Evolutionary conservation across 75 land plant species (phyloP), one percentile per base, ranked within the genome.

Genomic region (Selaginella tamariscina): DNA sequence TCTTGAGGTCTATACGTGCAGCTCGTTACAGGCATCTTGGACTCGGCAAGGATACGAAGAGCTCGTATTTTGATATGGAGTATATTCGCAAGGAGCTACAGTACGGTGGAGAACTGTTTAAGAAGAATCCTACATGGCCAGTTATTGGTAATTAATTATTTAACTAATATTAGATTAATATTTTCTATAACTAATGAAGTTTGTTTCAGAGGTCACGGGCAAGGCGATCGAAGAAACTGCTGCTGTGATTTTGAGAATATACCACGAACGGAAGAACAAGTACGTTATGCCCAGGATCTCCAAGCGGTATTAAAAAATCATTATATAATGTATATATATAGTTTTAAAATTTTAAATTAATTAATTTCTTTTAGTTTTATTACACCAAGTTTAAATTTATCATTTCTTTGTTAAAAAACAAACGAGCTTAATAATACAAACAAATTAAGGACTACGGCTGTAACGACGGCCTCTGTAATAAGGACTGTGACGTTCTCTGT

Each of bases 211-310:
- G 68, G 95, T 93, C 28, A 89, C 98, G 2, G 90, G 91, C 21
- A 93, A 89, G 68, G 98, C 95, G 24, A 86, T 93, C 30, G 98
- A 93, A 77, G 98, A 93, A 77, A 93, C 98, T 21, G 90, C 98
- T 21, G 95, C 98, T 13, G 80, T 93, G n/a, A 75, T 93, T 29
- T 72, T 93, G 66, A 85, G 88, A 56, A 81, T 86, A 26, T 86
- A 78, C 70, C 86, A 89, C 68, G 98, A 93, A 44, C 79, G 86
- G 56, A 82, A 76, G 65, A 68, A 83, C 32, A 89, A 74, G 69
- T 79, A 86, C 68, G 82, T 75, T 18, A 83, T 93, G 88, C 88
- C 95, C n/a, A 73, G 98, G 33, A 93, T 93, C 57, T 93, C 98
- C 0, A 83, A 77, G 33, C 83, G 86, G n/a, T 88, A 88, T 75